phyloP scores from a whole-genome alignment of 1,139 yeast species.

The Diutina scorzettiae region DNA sequence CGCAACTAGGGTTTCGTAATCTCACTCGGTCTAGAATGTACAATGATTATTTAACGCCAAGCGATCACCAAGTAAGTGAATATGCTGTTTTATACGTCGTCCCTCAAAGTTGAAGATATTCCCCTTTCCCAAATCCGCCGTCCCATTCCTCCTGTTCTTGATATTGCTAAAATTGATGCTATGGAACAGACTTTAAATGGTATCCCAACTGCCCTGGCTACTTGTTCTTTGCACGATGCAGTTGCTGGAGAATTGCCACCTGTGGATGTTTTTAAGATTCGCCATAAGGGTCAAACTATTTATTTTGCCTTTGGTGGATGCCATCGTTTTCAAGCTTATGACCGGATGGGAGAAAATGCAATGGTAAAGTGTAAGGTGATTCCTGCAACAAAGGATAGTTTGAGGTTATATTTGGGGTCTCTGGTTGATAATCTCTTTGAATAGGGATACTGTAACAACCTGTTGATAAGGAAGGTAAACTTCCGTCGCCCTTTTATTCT shows the following conservation, averaged over 20 bases:
- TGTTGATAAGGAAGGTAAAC: no score
- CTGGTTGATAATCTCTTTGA: constrained; percentile 47
- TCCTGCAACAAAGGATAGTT: constrained; percentile 56
- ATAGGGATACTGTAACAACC: no score
- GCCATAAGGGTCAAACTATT: constrained; percentile 46
- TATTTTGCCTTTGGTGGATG: constrained; percentile 84
- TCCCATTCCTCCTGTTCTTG: constrained; percentile 79
- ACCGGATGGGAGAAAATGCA: constrained; percentile 21
- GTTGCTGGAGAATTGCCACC: constrained; percentile 62
- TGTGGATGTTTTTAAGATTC: constrained; percentile 58
- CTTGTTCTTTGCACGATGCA: constrained; percentile 45
- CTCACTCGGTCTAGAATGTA: no score
- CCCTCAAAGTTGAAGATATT: constrained; percentile 26
- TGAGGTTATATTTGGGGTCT: constrained; percentile 51
- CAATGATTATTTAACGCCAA: no score
- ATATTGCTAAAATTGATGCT: constrained; percentile 56
- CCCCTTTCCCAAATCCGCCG: constrained; percentile 58
- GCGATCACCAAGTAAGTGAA: no score
- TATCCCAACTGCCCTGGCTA: constrained; percentile 47
- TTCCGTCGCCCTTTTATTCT: no score
- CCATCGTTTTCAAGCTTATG: constrained; percentile 74
- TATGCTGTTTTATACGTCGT: not conserved
- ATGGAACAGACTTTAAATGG: constrained; percentile 70
- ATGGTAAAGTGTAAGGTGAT: constrained; percentile 52
- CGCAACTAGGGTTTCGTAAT: no score